Percentiles rank a stretch among this genome's conserved stretches.
Conservation (phyloP, 2,329 filamentous ascomycete genomes). For the Trichocomaceae sp. region DNA sequence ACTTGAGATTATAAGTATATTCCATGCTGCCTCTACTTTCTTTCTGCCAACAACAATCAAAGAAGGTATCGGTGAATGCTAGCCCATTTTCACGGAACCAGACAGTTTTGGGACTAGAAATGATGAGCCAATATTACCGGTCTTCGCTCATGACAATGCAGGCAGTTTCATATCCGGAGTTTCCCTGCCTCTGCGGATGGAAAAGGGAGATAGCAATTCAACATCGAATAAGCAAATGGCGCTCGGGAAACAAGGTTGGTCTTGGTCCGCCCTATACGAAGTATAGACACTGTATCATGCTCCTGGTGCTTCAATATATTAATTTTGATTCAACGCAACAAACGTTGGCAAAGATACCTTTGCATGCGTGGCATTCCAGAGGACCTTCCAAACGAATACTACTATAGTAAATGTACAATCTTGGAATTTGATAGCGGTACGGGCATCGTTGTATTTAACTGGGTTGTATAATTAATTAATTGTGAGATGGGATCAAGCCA, state of each 20-base stretch:
- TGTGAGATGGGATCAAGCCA: background rate
- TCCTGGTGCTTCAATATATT: background rate
- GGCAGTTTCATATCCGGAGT: background rate
- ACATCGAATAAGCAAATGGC: background rate
- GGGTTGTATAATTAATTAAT: background rate
- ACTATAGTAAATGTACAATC: no score
- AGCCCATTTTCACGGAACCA: background rate
- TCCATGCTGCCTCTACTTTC: background rate
- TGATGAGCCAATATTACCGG: background rate
- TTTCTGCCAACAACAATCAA: background rate
- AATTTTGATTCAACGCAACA: background rate
- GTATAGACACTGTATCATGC: background rate
- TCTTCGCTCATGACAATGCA: background rate
- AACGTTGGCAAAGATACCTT: background rate
- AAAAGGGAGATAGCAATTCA: background rate
- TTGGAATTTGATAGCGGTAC: background rate
- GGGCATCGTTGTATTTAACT: background rate
- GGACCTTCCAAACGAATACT: background rate
- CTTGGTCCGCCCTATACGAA: background rate
- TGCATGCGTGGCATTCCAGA: background rate
- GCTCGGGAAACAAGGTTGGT: background rate
- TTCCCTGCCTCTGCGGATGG: background rate
- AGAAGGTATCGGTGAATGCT: background rate
- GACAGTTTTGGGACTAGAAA: background rate
- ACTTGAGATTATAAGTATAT: background rate